phyloP scores from a whole-genome alignment of 352 stramenopile species.

The Globisporangium uncinulatum region DNA sequence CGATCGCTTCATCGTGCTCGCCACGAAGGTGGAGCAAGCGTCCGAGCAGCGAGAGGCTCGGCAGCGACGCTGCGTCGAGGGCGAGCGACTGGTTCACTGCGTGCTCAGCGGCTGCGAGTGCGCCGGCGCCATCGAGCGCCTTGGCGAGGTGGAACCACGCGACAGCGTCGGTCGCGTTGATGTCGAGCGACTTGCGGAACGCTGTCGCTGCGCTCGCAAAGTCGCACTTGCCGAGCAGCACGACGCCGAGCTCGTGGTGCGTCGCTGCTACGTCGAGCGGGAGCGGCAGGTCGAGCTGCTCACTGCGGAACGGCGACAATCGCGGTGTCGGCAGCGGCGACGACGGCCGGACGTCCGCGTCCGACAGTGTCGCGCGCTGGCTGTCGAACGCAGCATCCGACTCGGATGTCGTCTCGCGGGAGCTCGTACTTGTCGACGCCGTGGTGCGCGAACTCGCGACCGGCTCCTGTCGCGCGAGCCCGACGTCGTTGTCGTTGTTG shows the following conservation, averaged over 20 bases:
- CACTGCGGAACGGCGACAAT: slow-evolving; percentile 10
- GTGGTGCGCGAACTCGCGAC: background rate
- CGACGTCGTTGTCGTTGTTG: background rate
- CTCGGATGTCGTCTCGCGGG: background rate
- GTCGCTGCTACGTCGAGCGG: slow-evolving; percentile 41
- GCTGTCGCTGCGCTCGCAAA: slow-evolving; percentile 28
- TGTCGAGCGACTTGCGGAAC: slow-evolving; percentile 35
- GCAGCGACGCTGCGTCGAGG: slow-evolving; percentile 38
- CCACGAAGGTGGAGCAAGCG: slow-evolving; percentile 58
- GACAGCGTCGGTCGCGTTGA: slow-evolving; percentile 29
- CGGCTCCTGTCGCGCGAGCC: background rate
- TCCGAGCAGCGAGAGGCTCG: slow-evolving; percentile 51
- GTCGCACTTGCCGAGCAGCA: slow-evolving; percentile 38
- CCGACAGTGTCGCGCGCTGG: slow-evolving; percentile 5
- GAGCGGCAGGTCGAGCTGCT: slow-evolving; percentile 17
- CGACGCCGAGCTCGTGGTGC: slow-evolving; percentile 44
- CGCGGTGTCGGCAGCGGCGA: slow-evolving; percentile 6
- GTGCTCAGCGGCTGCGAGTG: slow-evolving; percentile 33
- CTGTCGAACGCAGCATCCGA: background rate
- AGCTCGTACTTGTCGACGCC: background rate
- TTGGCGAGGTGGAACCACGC: slow-evolving; percentile 60
- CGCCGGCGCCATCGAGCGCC: slow-evolving; percentile 43
- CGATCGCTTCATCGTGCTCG: slow-evolving; percentile 66
- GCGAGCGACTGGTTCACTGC: slow-evolving; percentile 43
- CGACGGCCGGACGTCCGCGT: slow-evolving; percentile 1